Evolutionary conservation across 2,329 filamentous ascomycete species (phyloP).

Genomic region (Aureobasidium sp.): DNA sequence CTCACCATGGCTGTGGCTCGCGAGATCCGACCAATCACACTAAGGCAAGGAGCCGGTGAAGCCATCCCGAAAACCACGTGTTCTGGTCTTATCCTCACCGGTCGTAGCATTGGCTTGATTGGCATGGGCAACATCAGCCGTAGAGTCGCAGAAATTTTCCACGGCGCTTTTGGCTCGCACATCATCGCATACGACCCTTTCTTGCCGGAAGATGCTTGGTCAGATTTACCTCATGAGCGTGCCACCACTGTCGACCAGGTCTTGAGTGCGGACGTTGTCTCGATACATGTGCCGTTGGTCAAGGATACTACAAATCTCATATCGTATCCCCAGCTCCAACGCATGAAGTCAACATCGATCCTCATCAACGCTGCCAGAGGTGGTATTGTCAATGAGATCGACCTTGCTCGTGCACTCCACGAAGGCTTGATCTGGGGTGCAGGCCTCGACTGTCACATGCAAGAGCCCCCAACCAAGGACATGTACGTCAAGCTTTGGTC

Average conservation of each 20-base stretch:
- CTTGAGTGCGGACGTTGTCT: constrained; percentile 28
- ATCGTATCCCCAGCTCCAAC: constrained; percentile 21
- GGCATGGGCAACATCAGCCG: constrained; percentile 35
- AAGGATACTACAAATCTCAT: constrained; percentile 28
- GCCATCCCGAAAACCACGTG: constrained; percentile 37
- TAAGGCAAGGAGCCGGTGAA: constrained; percentile 20
- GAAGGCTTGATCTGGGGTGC: constrained; percentile 27
- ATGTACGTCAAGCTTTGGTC: constrained; percentile 24
- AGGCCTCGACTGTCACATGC: constrained; percentile 26
- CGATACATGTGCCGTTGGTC: constrained; percentile 30
- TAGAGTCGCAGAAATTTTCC: constrained; percentile 31
- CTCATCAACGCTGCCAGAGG: constrained; percentile 31
- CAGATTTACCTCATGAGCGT: constrained; percentile 22
- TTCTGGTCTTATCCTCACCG: constrained; percentile 31
- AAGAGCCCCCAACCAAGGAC: constrained; percentile 27
- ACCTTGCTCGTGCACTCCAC: constrained; percentile 24
- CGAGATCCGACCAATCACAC: constrained; percentile 27
- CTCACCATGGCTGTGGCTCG: constrained; percentile 27
- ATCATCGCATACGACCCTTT: constrained; percentile 34
- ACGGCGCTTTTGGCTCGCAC: constrained; percentile 25
- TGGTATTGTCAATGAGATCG: constrained; percentile 29
- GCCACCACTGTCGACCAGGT: constrained; percentile 29
- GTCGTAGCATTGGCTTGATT: constrained; percentile 33
- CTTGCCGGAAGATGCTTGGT: constrained; percentile 23
- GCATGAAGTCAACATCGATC: constrained; percentile 28